Evolutionary conservation across 2,329 filamentous ascomycete genomes (phyloP).

Genomic region (Fusarium torulosum): DNA sequence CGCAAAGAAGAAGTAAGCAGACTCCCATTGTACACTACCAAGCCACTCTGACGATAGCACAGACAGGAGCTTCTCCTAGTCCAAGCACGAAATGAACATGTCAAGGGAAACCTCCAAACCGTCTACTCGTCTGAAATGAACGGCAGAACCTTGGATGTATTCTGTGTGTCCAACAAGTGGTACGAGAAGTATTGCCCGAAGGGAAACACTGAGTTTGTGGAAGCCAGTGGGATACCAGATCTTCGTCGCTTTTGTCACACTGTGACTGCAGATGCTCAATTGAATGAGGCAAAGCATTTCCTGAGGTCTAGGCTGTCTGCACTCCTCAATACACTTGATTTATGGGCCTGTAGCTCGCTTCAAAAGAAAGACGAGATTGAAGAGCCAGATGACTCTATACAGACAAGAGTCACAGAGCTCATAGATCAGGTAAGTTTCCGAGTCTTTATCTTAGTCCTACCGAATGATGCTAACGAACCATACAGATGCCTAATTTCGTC

Average conservation of each 20-base stretch:
- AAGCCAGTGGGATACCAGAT: conserved; percentile 50
- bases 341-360: conserved; percentile 43
- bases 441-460: rapidly evolving
- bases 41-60: background rate
- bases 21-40: background rate
- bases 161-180: conserved; percentile 53
- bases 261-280: conserved; percentile 51
- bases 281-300: conserved; percentile 49
- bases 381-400: background rate
- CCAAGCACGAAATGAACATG: conserved; percentile 49
- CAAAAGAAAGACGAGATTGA: background rate
- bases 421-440: background rate
- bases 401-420: background rate
- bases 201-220: conserved; percentile 46
- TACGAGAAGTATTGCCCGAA: conserved; percentile 52
- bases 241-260: conserved; percentile 52
- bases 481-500: conserved; percentile 20
- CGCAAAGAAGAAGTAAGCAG: conserved; percentile 42
- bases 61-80: conserved; percentile 50
- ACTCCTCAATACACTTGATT: conserved; percentile 48
- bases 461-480: background rate
- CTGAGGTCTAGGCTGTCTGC: conserved; percentile 45
- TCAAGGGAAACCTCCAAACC: conserved; percentile 45
- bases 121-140: conserved; percentile 46
- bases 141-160: conserved; percentile 48